phyloP scores from a whole-genome alignment of 2,329 filamentous ascomycete species.

The Ophiognomonia clavigignenti-juglandacearum region DNA sequence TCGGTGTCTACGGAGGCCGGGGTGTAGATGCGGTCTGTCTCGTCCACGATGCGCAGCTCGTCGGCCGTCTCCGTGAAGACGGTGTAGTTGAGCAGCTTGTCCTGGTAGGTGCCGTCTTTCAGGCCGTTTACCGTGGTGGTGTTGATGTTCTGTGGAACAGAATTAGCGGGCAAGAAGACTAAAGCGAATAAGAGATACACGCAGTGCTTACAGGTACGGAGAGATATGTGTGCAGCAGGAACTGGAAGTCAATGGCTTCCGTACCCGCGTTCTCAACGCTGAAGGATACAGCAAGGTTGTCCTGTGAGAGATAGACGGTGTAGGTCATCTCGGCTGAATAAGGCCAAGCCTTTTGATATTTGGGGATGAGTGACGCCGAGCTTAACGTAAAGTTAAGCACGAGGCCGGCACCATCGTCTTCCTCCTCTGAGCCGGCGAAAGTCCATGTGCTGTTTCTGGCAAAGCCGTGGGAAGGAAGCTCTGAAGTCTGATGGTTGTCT shows the following conservation, averaged over 20 bases:
- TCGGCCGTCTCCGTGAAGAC: slow-evolving; percentile 5
- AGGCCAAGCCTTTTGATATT: slow-evolving; percentile 5
- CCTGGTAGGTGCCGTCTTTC: slow-evolving; percentile 3
- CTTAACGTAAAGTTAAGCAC: not conserved
- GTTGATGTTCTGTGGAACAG: slow-evolving; percentile 1
- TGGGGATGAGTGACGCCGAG: not conserved
- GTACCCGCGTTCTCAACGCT: slow-evolving; percentile 2
- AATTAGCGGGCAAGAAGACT: not conserved
- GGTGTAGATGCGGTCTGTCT: slow-evolving; percentile 9
- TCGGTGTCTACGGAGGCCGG: not conserved
- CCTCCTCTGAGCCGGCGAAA: not conserved
- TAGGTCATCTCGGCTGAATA: slow-evolving; percentile 1
- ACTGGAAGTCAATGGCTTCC: slow-evolving; percentile 5
- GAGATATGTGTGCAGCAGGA: slow-evolving; percentile 8
- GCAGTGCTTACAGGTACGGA: slow-evolving; percentile 2
- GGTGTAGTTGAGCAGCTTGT: slow-evolving; percentile 9
- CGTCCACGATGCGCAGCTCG: not conserved
- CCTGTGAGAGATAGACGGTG: not conserved
- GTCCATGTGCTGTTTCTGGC: slow-evolving; percentile 8
- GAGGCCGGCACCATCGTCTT: not conserved
- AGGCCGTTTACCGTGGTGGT: slow-evolving; percentile 4
- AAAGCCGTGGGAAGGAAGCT: slow-evolving; percentile 4
- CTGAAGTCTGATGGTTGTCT: slow-evolving; percentile 1
- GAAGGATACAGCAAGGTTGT: slow-evolving; percentile 9
- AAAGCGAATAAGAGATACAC: no score